These are phyloP conservation scores for Penicillium coprophilum DNA, from an alignment of 495 filamentous ascomycete species.

Conservation along the genomic window DNA sequence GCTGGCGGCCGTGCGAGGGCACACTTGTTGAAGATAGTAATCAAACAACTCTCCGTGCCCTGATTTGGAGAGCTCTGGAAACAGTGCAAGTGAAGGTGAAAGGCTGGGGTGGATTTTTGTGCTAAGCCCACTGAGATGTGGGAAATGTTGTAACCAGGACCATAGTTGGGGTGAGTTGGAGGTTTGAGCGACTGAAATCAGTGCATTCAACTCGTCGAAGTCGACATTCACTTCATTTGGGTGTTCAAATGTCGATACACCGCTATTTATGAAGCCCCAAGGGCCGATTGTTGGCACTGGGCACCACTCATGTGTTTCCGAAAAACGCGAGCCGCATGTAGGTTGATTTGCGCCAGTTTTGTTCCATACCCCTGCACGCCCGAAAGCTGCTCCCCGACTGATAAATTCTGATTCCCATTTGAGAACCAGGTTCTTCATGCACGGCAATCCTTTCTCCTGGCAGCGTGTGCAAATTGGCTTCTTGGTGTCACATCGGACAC, in stretches of 20 bases:
- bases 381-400: slow-evolving; percentile 47
- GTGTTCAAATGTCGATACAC: slow-evolving; percentile 33
- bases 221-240: slow-evolving; percentile 31
- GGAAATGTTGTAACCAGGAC: slow-evolving; percentile 3
- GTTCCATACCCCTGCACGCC: slow-evolving; percentile 44
- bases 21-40: slow-evolving; percentile 46
- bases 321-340: slow-evolving; percentile 15
- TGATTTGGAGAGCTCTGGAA: slow-evolving; percentile 31
- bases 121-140: background rate
- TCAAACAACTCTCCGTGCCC: slow-evolving; percentile 39
- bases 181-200: slow-evolving; percentile 17
- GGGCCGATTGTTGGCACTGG: slow-evolving; percentile 27
- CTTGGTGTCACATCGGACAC: slow-evolving; percentile 45
- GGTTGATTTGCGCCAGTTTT: slow-evolving; percentile 23
- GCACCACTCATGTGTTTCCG: slow-evolving; percentile 34
- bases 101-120: slow-evolving; percentile 11
- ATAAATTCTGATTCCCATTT: slow-evolving; percentile 50
- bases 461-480: slow-evolving; percentile 47
- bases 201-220: slow-evolving; percentile 27
- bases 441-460: slow-evolving; percentile 36
- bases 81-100: slow-evolving; percentile 25
- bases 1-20: slow-evolving; percentile 43
- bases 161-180: slow-evolving; percentile 2
- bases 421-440: slow-evolving; percentile 40
- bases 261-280: slow-evolving; percentile 44